A percentile compares a stretch with the other conserved stretches of the same genome.
phyloP scores from a whole-genome alignment of 768 basidiomycete genomes.

The Boletus bicolor region DNA sequence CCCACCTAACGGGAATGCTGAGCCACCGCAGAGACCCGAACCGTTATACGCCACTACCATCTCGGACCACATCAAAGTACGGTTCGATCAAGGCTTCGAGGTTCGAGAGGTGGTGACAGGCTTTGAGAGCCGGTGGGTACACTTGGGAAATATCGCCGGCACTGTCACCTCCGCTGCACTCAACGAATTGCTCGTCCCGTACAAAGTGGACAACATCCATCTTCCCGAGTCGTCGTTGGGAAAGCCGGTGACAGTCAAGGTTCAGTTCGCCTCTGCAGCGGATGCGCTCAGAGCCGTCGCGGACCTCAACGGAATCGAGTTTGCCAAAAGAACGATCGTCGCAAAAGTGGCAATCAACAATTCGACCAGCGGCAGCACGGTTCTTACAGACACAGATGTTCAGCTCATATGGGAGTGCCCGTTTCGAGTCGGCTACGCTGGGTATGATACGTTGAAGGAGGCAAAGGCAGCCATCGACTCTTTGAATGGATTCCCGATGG shows the following conservation, averaged over 20 bases:
- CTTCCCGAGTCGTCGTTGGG: conserved; percentile 27
- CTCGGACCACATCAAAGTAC: conserved; percentile 54
- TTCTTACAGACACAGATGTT: conserved; percentile 52
- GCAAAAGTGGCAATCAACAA: conserved; percentile 46
- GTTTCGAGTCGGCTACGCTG: conserved; percentile 53
- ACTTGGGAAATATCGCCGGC: conserved; percentile 49
- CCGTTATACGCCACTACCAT: conserved; percentile 33
- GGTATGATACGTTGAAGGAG: conserved; percentile 48
- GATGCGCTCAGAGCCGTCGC: conserved; percentile 54
- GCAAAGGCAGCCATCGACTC: conserved; percentile 51
- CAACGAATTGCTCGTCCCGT: conserved; percentile 37
- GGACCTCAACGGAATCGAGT: conserved; percentile 44
- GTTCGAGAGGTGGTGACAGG: conserved; percentile 58
- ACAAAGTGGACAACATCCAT: conserved; percentile 40
- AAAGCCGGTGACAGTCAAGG: conserved; percentile 35
- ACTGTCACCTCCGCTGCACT: conserved; percentile 36
- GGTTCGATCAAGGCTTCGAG: conserved; percentile 58
- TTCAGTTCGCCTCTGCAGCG: conserved; percentile 44
- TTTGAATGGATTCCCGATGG: conserved; percentile 36
- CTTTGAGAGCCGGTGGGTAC: conserved; percentile 65
- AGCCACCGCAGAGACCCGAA: conserved; percentile 14
- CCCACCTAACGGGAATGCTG: background rate
- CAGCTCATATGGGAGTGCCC: conserved; percentile 62
- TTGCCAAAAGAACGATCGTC: conserved; percentile 40
- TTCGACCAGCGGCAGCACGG: conserved; percentile 32